These are phyloP conservation scores for Malus sylvestris DNA, from an alignment of 306 rosid species.

Conservation along the genomic window DNA sequence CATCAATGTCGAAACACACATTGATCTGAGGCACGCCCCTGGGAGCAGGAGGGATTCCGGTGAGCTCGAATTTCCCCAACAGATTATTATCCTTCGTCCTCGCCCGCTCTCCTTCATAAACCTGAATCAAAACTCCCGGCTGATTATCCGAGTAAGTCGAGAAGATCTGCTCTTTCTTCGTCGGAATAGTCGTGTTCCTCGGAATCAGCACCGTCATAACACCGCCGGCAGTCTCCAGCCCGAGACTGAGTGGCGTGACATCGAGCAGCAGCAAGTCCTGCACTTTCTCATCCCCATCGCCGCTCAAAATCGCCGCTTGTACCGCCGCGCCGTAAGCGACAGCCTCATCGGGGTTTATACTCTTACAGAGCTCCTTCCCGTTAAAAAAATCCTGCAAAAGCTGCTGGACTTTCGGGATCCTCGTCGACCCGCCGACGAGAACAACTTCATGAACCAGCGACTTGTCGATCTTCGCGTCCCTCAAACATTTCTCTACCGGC, in stretches of 20 bases:
- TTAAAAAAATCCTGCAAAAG: constrained; percentile 70
- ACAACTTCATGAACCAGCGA: constrained; percentile 63
- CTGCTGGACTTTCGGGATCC: constrained; percentile 73
- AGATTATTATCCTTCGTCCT: constrained; percentile 68
- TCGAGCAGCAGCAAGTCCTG: constrained; percentile 68
- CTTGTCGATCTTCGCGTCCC: constrained; percentile 67
- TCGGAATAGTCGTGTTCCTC: constrained; percentile 73
- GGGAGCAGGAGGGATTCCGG: constrained; percentile 79
- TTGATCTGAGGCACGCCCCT: constrained; percentile 80
- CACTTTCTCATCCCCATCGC: constrained; percentile 69
- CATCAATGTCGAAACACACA: constrained; percentile 64
- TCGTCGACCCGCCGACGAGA: constrained; percentile 74
- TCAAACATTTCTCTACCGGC: constrained; percentile 72
- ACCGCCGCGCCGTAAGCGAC: constrained; percentile 89
- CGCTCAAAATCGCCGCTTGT: constrained; percentile 70
- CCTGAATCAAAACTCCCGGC: constrained; percentile 81
- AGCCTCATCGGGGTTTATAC: constrained; percentile 82
- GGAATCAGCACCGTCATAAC: constrained; percentile 78
- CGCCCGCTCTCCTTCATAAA: constrained; percentile 72
- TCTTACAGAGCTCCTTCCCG: constrained; percentile 80
- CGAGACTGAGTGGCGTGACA: constrained; percentile 68
- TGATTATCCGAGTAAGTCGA: constrained; percentile 74
- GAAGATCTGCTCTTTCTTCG: constrained; percentile 78
- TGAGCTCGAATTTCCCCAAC: constrained; percentile 67
- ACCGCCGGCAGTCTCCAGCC: constrained; percentile 75